Percentiles rank a stretch among this genome's conserved stretches.
Conservation (phyloP, 208 protist genomes). For the Trypanosoma cruzi region DNA sequence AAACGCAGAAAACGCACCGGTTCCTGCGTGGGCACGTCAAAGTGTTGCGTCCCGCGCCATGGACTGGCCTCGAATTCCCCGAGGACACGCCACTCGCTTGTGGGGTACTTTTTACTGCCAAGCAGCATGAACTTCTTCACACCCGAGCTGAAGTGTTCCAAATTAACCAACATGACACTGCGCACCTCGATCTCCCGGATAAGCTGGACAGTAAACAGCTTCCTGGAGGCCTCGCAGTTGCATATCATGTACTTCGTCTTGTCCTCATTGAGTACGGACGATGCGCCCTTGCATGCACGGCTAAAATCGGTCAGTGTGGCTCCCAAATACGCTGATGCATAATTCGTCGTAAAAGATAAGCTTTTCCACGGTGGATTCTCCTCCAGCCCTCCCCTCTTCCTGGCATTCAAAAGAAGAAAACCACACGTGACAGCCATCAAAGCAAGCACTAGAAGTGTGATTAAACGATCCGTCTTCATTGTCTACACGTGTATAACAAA, state of each 20-base stretch:
- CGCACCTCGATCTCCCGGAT: conserved; percentile 42
- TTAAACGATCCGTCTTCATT: conserved; percentile 22
- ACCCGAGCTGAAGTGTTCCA: conserved; percentile 42
- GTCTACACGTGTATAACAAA: not conserved
- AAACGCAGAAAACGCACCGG: conserved; percentile 43
- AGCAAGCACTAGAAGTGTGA: conserved; percentile 5
- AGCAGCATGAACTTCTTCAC: conserved; percentile 44
- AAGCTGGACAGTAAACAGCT: conserved; percentile 44
- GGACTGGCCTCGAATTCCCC: conserved; percentile 34
- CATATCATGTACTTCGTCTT: conserved; percentile 48
- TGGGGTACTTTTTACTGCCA: conserved; percentile 39
- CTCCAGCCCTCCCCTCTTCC: not conserved
- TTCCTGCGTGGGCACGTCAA: conserved; percentile 28
- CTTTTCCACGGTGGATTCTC: conserved; percentile 2
- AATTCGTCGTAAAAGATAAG: conserved; percentile 39
- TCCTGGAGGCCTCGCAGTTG: conserved; percentile 23
- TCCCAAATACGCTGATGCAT: conserved; percentile 42
- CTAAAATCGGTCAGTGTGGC: conserved; percentile 35
- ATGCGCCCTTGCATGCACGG: conserved; percentile 28
- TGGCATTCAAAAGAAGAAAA: not conserved
- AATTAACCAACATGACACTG: conserved; percentile 29
- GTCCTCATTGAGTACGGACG: conserved; percentile 36
- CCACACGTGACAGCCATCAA: conserved; percentile 2
- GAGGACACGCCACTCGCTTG: conserved; percentile 39
- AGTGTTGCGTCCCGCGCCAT: conserved; percentile 36